phyloP scores from a whole-genome alignment of 805 yeast species.

The Metschnikowia koreensis region DNA sequence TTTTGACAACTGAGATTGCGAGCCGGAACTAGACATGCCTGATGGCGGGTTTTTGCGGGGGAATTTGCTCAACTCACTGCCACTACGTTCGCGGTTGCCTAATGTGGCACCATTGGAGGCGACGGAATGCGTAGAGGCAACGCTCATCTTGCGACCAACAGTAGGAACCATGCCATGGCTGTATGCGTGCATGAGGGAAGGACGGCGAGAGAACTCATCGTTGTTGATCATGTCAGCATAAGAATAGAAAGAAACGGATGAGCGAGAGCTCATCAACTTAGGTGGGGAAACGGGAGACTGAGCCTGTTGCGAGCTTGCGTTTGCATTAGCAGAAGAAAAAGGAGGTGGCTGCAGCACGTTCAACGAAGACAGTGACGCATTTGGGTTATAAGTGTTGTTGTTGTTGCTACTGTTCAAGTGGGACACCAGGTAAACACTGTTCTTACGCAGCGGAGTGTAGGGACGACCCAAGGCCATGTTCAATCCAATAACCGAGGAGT shows the following conservation, averaged over 20 bases:
- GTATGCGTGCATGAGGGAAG: constrained; percentile 45
- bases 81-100: constrained; percentile 2
- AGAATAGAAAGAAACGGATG: constrained; percentile 57
- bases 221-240: constrained; percentile 77
- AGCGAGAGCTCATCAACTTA: constrained; percentile 32
- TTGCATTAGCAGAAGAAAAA: constrained; percentile 2
- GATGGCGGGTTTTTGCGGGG: constrained; percentile 12
- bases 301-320: constrained; percentile 13
- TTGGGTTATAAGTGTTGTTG: neutral
- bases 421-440: constrained; percentile 21
- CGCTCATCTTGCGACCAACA: constrained; percentile 21
- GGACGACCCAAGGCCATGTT: constrained; percentile 50
- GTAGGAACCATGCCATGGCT: constrained; percentile 36
- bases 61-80: constrained; percentile 10
- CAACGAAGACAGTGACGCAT: constrained; percentile 11
- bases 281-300: constrained; percentile 41
- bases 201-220: constrained; percentile 66
- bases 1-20: constrained; percentile 25
- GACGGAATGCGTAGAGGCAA: constrained; percentile 16
- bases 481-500: constrained; percentile 50
- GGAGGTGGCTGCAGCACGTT: constrained; percentile 8
- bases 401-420: constrained; percentile 12
- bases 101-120: neutral
- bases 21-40: constrained; percentile 1
- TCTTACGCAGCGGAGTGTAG: constrained; percentile 39